Evolutionary conservation across 306 rosid species (phyloP).

Genomic region (Echinosophora koreensis): DNA sequence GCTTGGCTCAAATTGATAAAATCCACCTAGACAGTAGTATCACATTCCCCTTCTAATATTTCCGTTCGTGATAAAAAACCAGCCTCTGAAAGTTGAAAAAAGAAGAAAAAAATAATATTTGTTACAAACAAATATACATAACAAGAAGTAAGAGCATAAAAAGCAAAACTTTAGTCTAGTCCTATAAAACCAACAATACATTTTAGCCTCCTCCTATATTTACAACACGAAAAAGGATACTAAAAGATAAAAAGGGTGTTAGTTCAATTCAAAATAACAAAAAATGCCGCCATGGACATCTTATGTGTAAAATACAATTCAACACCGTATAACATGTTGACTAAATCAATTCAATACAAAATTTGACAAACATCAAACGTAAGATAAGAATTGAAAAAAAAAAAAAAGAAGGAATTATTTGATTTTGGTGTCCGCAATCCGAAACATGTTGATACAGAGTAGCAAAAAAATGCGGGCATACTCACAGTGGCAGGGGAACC

Average conservation of each 20-base stretch:
- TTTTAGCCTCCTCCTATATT: too few species aligned
- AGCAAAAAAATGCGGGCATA: not conserved
- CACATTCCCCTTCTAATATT: constrained; percentile 29
- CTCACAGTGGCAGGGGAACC: too few species aligned
- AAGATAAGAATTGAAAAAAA: too few species aligned
- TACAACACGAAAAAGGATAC: not conserved
- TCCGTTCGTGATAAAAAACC: constrained; percentile 29
- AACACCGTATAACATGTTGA: too few species aligned
- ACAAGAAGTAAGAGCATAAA: too few species aligned
- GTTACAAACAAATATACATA: constrained; percentile 6
- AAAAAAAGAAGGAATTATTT: not conserved
- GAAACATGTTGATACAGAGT: not conserved
- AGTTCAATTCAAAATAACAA: not conserved
- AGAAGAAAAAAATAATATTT: not conserved
- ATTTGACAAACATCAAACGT: too few species aligned
- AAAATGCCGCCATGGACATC: not conserved
- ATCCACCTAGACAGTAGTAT: not conserved
- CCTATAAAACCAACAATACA: too few species aligned
- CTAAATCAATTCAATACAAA: not conserved
- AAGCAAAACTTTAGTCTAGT: too few species aligned
- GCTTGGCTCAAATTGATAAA: constrained; percentile 9
- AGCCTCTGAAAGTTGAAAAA: constrained; percentile 38
- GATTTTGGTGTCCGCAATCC: not conserved
- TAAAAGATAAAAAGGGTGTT: not conserved
- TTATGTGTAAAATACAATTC: not conserved